A percentile compares a stretch with the other conserved stretches of the same genome.
phyloP scores from a whole-genome alignment of 208 protist species.

The Leishmania arabica region DNA sequence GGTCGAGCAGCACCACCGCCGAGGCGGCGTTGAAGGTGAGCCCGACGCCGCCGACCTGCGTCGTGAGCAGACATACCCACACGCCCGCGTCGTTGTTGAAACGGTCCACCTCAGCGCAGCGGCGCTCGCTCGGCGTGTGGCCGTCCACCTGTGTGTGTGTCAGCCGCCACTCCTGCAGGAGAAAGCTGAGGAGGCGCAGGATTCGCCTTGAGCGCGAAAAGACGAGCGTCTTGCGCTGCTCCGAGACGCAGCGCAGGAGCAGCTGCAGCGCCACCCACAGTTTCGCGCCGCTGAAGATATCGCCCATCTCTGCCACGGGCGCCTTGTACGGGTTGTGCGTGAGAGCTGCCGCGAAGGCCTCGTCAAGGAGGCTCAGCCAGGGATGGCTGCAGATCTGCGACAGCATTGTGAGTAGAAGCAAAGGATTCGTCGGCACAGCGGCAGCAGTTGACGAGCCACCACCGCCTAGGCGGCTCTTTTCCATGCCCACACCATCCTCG shows the following conservation, averaged over 20 bases:
- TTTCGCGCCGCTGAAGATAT: constrained; percentile 69
- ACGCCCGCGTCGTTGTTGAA: constrained; percentile 81
- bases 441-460: background rate
- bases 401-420: constrained; percentile 73
- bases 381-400: constrained; percentile 78
- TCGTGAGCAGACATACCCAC: constrained; percentile 95
- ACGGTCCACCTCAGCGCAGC: constrained; percentile 56
- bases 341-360: constrained; percentile 48
- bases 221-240: constrained; percentile 66
- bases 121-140: constrained; percentile 46
- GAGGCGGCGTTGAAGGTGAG: constrained; percentile 96
- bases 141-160: constrained; percentile 68
- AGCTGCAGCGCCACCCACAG: constrained; percentile 60
- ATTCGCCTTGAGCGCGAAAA: constrained; percentile 81
- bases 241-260: constrained; percentile 37
- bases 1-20: constrained; percentile 96
- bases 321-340: constrained; percentile 24
- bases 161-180: constrained; percentile 48
- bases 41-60: constrained; percentile 97
- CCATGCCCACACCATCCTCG: background rate
- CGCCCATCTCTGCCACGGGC: constrained; percentile 46
- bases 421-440: constrained; percentile 27
- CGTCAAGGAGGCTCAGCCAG: constrained; percentile 70
- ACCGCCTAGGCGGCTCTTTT: background rate
- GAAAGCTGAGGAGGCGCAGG: constrained; percentile 51